Conservation (phyloP, 2,329 filamentous ascomycete species). For the Clarireedia hainanense region DNA sequence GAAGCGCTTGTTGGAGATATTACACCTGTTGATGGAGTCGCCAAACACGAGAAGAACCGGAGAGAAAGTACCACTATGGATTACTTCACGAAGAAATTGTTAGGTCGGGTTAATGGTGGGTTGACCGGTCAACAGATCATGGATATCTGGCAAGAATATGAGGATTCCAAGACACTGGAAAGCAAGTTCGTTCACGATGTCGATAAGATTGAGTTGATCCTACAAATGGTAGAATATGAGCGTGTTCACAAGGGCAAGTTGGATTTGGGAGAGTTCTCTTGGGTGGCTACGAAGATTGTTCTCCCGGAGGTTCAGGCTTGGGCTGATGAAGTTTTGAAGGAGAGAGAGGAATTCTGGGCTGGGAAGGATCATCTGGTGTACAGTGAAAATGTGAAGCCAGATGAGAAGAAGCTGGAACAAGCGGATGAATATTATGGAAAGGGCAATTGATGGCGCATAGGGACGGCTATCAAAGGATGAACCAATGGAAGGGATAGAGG, state of each 20-base stretch:
- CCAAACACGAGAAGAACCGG: constrained; percentile 81
- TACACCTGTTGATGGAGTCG: constrained; percentile 79
- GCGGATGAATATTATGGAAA: constrained; percentile 15
- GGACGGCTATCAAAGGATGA: no score
- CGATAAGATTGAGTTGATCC: constrained; percentile 89
- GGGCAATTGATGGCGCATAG: neutral
- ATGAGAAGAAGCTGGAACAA: neutral
- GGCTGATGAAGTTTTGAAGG: constrained; percentile 67
- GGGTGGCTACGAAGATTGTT: constrained; percentile 65
- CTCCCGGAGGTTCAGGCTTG: constrained; percentile 74
- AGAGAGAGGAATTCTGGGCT: constrained; percentile 70
- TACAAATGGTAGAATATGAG: constrained; percentile 98
- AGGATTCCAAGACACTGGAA: constrained; percentile 76
- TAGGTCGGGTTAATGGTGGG: constrained; percentile 70
- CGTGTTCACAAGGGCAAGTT: constrained; percentile 48
- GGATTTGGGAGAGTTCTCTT: constrained; percentile 80
- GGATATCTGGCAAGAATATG: constrained; percentile 89
- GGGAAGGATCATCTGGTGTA: constrained; percentile 13
- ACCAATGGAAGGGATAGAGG: neutral
- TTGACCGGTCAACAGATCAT: constrained; percentile 62
- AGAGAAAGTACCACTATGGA: constrained; percentile 89
- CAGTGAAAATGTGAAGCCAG: neutral
- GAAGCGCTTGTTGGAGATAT: constrained; percentile 94
- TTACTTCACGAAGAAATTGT: constrained; percentile 63
- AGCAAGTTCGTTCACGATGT: constrained; percentile 90